Evolutionary conservation across 805 yeast species (phyloP).

Genomic region (Yarrowia sp.): DNA sequence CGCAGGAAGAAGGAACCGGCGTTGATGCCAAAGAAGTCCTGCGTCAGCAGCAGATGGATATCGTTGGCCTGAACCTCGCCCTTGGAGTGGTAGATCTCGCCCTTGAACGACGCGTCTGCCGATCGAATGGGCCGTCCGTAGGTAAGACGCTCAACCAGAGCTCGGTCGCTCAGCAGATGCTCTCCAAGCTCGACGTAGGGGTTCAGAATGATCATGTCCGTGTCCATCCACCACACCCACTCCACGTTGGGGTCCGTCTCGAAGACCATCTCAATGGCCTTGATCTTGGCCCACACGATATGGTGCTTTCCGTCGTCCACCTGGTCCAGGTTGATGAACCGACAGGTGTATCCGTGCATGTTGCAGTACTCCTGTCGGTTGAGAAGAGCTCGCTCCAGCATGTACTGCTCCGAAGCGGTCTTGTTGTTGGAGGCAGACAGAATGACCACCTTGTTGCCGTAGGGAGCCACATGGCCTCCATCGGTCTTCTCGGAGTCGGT

Average conservation of each 20-base stretch:
- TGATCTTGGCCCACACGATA: conserved; percentile 40
- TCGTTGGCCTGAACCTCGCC: conserved; percentile 28
- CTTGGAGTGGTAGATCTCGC: conserved; percentile 3
- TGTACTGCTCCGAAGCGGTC: conserved; percentile 29
- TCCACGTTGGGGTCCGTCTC: conserved; percentile 38
- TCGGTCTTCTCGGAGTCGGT: neutral
- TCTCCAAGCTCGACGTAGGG: conserved; percentile 35
- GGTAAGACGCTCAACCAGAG: conserved; percentile 32
- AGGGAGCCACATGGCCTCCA: conserved; percentile 12
- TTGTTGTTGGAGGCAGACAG: conserved; percentile 35
- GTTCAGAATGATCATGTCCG: conserved; percentile 40
- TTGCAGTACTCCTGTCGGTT: conserved; percentile 39
- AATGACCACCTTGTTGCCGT: conserved; percentile 29
- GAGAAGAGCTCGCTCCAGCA: conserved; percentile 30
- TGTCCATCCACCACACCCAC: conserved; percentile 45
- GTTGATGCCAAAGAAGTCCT: conserved; percentile 37
- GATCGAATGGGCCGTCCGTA: conserved; percentile 33
- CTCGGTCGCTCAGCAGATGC: conserved; percentile 37
- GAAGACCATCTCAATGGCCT: conserved; percentile 39
- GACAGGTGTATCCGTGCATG: conserved; percentile 39
- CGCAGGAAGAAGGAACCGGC: conserved; percentile 41
- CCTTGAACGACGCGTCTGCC: conserved; percentile 25
- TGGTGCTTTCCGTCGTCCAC: conserved; percentile 29
- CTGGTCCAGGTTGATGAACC: conserved; percentile 35
- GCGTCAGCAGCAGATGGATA: conserved; percentile 35